Base-by-base conservation (phyloP, 441 rosid species). In the Populus tomentosa region DNA sequence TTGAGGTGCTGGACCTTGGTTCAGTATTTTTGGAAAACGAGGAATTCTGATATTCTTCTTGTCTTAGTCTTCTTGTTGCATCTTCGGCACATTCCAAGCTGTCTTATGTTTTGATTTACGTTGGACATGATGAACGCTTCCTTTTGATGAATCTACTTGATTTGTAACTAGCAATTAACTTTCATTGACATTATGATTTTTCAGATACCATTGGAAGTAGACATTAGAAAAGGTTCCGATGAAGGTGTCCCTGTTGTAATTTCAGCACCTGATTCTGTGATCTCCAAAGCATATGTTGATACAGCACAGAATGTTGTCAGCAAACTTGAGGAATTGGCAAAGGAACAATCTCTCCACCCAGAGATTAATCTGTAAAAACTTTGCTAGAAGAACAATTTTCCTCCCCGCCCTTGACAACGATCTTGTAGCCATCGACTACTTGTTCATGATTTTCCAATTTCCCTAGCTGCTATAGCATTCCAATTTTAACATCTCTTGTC, bases 121-220 rank as follows among this genome's bases (percentile, higher is more conserved):
- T 35, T n/a, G 42, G 42, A 38, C 42, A 38, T 38, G 42, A 38
- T 38, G 42, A 38, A 9, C 42, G 42, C 42, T 0, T 0, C 42
- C 42, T 38, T 38, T 38, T 38, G 13, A 38, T 38, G 42, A 1
- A 0, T 38, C 42, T 38, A 38, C 42, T 38, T 38, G 1, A 38
- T 38, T 38, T 38, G 42, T 38, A 38, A 38, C 42, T 9, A 38
- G 42, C 11, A 38, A 38, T 38, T 38, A 38, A 38, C 42, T 38
- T 9, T 38, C 42, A 38, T 38, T 38, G 42, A 38, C 42, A 38
- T 9, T 38, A 38, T 38, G 42, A 38, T 38, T 38, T 69, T 78
- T 50, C 89, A 96, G 99, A 92, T 94, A 86, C 98, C 99, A n/a
- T 53, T 94, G 74, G 97, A 94, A 87, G 84, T 87, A 81, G 90